phyloP scores from a whole-genome alignment of 108 stramenopile species.

The Skeletonema marinoi region DNA sequence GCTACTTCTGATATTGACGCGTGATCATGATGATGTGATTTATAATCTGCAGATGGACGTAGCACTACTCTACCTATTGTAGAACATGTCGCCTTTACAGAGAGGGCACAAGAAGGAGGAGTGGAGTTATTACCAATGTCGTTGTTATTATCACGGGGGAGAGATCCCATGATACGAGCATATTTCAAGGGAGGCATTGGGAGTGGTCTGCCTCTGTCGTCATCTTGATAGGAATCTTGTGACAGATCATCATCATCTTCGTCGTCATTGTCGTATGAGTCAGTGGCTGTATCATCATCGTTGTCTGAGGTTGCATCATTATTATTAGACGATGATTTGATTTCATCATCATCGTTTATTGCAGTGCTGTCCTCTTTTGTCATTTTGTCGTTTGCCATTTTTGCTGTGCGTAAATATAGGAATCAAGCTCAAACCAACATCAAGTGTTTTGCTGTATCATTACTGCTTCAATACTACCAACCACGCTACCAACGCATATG shows the following conservation, averaged over 20 bases:
- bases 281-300: constrained; percentile 6
- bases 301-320: no score
- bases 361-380: no score
- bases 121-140: neutral
- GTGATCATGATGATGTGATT: no score
- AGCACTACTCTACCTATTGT: constrained; percentile 34
- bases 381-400: no score
- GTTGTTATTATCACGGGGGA: constrained; percentile 13
- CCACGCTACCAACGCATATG: no score
- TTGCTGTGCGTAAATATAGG: no score
- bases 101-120: constrained; percentile 13
- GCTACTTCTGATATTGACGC: neutral
- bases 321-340: no score
- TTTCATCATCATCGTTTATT: no score
- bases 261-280: constrained; percentile 11
- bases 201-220: constrained; percentile 22
- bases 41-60: constrained; percentile 1
- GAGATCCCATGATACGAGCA: constrained; percentile 34
- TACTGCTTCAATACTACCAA: no score
- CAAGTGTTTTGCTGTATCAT: no score
- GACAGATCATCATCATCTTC: constrained; percentile 13
- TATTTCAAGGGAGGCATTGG: constrained; percentile 46
- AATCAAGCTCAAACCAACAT: no score
- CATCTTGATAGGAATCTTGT: constrained; percentile 26
- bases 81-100: constrained; percentile 25